Base-by-base conservation (phyloP, 768 basidiomycete genomes). In the Mycena pura region DNA sequence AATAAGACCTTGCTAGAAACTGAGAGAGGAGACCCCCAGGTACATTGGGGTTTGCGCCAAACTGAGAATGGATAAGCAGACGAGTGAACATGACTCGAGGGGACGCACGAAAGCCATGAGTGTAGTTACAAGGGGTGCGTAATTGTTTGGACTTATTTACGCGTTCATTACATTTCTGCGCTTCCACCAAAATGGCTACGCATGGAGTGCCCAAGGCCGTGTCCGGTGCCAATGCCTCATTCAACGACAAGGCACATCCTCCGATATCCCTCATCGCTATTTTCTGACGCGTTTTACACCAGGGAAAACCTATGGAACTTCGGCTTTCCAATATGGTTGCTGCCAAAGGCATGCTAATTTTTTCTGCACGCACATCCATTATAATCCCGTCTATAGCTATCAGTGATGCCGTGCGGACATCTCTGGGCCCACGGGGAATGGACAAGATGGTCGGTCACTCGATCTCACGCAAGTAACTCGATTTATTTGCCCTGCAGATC, bases 281-380 rank as follows among this genome's bases (percentile, higher is more conserved):
- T 48, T 64, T 57, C 60, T 62, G 60, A 66, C 54, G 47, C 54
- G 49, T 49, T 65, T 67, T 70, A 64, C 48, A 67, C 24, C 66
- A 97, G 93, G 93, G 95, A 64, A 99, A 99, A 78, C 95, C 96
- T 17, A 98, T 96, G 90, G 96, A 99, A 77, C 89, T 99, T 66
- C 90, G 96, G 65, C 79, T 96, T 77, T 96, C 95, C 49, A 99
- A 99, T 76, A 89, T 99, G 92, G 90, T 96, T 63, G 96, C 96
- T 40, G 96, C 96, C 24, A 99, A 99, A 83, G 93, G 93, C 89
- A 54, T n/a, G 77, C 32, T 5, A 7, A 40, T 29, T 14, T 27
- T 49, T 27, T 34, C 41, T 54, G 32, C 28, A 38, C 27, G 31
- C 57, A 32, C 14, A 44, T 31, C 54, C 50, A 45, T 57, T 62